Evolutionary conservation across 176 grass and related monocot genomes (phyloP).

Genomic region (Paspalum notatum): DNA sequence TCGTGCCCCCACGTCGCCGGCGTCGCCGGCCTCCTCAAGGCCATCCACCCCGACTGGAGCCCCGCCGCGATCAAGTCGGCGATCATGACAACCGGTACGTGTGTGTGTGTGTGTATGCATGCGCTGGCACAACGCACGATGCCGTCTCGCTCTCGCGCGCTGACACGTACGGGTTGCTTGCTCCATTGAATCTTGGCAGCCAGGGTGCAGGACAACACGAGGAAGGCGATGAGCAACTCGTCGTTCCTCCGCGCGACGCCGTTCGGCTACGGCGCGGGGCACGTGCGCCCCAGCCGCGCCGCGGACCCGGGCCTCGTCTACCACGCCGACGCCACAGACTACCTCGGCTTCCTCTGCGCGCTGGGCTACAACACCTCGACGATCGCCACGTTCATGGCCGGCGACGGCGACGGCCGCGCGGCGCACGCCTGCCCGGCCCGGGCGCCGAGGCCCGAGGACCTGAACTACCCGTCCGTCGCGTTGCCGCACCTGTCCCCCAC

Average conservation of each 20-base stretch:
- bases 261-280: conserved; percentile 87
- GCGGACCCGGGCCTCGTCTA: conserved; percentile 91
- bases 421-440: conserved; percentile 48
- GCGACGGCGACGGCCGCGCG: not conserved
- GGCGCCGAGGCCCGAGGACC: conserved; percentile 49
- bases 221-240: conserved; percentile 67
- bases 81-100: conserved; percentile 76
- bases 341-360: conserved; percentile 78
- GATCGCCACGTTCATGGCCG: conserved; percentile 58
- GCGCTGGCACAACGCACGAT: no score
- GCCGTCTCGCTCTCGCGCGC: no score
- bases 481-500: conserved; percentile 63
- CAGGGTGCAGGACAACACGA: conserved; percentile 65
- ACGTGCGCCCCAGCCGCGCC: conserved; percentile 74
- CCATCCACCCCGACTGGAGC: conserved; percentile 75
- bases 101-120: no score
- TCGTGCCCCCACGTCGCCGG: conserved; percentile 89
- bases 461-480: conserved; percentile 89
- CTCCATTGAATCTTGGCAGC: conserved; percentile 34
- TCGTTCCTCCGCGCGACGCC: conserved; percentile 65
- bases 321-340: conserved; percentile 59
- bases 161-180: not conserved
- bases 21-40: conserved; percentile 78
- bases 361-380: conserved; percentile 81
- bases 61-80: conserved; percentile 90